Percentiles rank a stretch among this genome's conserved stretches.
These are phyloP conservation scores for Solanum rostratum DNA, from an alignment of 257 asterid species.

Conservation along the genomic window DNA sequence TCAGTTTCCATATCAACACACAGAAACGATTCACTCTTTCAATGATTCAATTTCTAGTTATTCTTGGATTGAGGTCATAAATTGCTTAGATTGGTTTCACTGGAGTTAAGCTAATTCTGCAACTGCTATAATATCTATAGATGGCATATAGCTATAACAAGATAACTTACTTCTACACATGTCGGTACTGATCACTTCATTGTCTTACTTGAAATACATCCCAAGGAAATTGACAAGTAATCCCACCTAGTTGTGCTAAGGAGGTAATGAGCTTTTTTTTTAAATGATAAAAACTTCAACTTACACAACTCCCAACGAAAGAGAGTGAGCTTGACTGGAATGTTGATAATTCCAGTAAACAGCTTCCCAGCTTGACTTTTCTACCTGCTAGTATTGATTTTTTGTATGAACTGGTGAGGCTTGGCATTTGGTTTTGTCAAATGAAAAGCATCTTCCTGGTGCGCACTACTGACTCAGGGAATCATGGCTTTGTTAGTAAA, in stretches of 20 bases:
- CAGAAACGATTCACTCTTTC: not conserved
- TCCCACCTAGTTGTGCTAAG: not conserved
- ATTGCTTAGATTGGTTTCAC: not conserved
- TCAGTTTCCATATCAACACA: not conserved
- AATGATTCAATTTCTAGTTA: not conserved
- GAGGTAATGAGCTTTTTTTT: not conserved
- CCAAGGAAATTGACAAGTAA: not conserved
- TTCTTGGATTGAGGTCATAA: not conserved
- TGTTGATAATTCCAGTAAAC: not conserved
- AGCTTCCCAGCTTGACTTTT: not conserved
- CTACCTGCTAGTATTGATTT: not conserved
- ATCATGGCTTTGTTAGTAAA: not conserved
- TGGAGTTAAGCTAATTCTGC: not conserved
- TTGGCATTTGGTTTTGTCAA: not conserved
- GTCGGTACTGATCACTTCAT: not conserved
- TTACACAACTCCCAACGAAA: not conserved
- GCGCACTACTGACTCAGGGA: not conserved
- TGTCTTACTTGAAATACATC: not conserved
- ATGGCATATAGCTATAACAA: not conserved
- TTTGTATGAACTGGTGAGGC: not conserved
- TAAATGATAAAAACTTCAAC: not conserved
- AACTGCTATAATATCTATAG: not conserved
- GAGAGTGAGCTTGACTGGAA: not conserved
- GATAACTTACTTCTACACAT: not conserved
- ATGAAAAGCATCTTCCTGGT: not conserved